Evolutionary conservation across 805 yeast genomes (phyloP), one percentile per base, ranked within the genome.

Genomic region (Hanseniaspora pseudoguilliermondii): DNA sequence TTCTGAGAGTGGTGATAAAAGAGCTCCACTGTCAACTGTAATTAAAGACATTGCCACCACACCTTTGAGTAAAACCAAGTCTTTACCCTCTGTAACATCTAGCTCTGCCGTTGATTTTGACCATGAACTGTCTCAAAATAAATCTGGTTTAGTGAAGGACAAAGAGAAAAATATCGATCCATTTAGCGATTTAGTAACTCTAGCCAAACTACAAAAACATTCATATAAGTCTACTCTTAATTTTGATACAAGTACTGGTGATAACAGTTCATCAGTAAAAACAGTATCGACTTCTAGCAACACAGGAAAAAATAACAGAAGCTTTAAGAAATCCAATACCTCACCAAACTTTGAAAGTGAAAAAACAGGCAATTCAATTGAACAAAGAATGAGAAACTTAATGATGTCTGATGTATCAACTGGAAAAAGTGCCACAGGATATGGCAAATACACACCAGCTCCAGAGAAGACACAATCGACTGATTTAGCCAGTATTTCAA

Each of bases 361-460:
- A 5, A 48, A 54, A 27, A 47, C 62, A 34, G 60, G 71, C 16
- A 66, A 65, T 32, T 71, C 77, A 0, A 80, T 82, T 46, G 83
- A 80, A 61, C 69, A 76, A 56, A 72, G 85, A 60, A 79, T 81
- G 65, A 76, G 75, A 47, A 73, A 73, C 60, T 69, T 79, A 41
- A 65, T 81, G 55, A 59, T 58, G 23, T 61, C 66, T 7, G 61
- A 62, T 15, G 63, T 60, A 10, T 21, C 77, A 2, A 70, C 77
- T 0, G 65, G 69, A 18, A 82, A 78, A 61, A 81, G 91, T 0
- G 95, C 95, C 0, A 67, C 74, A 5, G 96, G 96, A 0, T 88
- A 89, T 66, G 96, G 96, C 8, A 79, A 80, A 64, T 86, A 77
- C 64, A 81, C 90, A 0, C 83, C 76, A 49, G 35, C 49, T 13